phyloP scores from a whole-genome alignment of 805 yeast species.

The Hanseniaspora jakobsenii region DNA sequence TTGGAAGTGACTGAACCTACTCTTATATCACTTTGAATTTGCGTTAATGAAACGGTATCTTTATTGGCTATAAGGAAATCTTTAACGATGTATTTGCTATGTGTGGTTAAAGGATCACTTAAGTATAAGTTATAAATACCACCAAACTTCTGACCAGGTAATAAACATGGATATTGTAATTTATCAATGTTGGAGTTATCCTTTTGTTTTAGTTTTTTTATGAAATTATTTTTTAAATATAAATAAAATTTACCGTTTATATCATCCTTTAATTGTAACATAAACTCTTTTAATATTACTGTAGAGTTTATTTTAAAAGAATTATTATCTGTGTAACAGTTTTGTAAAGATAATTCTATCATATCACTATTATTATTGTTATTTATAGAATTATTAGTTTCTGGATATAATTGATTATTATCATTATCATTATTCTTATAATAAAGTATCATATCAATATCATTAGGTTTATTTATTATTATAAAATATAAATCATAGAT shows the following conservation, averaged over 20 bases:
- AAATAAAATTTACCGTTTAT: conserved; percentile 3
- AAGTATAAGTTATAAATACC: conserved; percentile 8
- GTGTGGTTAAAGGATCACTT: conserved; percentile 10
- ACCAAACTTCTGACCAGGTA: conserved; percentile 8
- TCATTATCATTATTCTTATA: too few species aligned
- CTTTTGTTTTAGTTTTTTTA: too few species aligned
- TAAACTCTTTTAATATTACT: neutral
- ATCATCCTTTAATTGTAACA: neutral
- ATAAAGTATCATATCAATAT: neutral
- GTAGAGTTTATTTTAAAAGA: neutral
- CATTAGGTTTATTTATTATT: neutral
- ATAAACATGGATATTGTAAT: conserved; percentile 5
- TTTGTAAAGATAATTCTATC: neutral
- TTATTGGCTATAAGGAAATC: neutral
- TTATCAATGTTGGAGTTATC: neutral
- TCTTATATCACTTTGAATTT: conserved; percentile 14
- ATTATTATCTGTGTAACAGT: neutral
- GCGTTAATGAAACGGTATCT: neutral
- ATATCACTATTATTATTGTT: too few species aligned
- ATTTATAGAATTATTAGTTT: neutral
- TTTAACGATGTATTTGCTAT: conserved; percentile 9
- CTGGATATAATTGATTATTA: neutral
- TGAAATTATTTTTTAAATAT: conserved; percentile 10
- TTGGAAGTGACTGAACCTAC: conserved; percentile 9
- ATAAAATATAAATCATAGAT: conserved; percentile 9